These are phyloP conservation scores for Tetradesmus lagerheimii DNA, from an alignment of 139 green algal species.

Conservation along the genomic window DNA sequence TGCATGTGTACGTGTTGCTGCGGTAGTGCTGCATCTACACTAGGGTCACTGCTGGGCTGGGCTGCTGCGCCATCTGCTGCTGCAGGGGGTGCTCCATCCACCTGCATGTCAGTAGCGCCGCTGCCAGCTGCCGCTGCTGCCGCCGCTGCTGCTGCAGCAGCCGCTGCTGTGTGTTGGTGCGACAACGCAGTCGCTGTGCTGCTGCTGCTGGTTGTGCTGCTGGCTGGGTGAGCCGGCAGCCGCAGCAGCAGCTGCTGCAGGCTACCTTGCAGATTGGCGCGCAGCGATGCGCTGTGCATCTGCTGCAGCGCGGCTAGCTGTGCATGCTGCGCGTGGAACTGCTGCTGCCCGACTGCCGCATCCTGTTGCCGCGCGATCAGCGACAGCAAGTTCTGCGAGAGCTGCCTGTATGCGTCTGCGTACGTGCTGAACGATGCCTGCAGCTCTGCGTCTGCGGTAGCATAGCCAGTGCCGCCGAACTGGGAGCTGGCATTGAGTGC, in stretches of 20 bases:
- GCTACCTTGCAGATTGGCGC: constrained; percentile 20
- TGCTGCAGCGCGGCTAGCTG: constrained; percentile 8
- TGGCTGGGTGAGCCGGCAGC: constrained; percentile 9
- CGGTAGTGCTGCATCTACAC: background rate
- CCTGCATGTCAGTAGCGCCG: too few species aligned
- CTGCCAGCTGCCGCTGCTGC: background rate
- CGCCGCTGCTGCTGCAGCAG: background rate
- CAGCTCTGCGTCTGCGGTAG: background rate
- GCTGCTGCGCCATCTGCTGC: background rate
- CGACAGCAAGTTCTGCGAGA: constrained; percentile 38
- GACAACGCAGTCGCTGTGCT: constrained; percentile 5
- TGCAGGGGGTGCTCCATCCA: too few species aligned
- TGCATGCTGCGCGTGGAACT: background rate
- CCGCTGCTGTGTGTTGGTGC: background rate
- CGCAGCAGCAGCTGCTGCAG: constrained; percentile 19
- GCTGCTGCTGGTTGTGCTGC: constrained; percentile 35
- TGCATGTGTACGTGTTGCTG: background rate
- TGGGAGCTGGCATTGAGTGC: background rate
- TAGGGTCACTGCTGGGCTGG: background rate
- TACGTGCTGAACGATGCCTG: constrained; percentile 28
- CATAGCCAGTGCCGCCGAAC: background rate
- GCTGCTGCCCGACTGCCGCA: background rate
- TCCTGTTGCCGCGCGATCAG: background rate
- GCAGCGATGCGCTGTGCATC: constrained; percentile 2
- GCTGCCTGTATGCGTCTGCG: constrained; percentile 36